Base-by-base conservation (phyloP, 176 grass and related monocot species). In the Avena insularis region DNA sequence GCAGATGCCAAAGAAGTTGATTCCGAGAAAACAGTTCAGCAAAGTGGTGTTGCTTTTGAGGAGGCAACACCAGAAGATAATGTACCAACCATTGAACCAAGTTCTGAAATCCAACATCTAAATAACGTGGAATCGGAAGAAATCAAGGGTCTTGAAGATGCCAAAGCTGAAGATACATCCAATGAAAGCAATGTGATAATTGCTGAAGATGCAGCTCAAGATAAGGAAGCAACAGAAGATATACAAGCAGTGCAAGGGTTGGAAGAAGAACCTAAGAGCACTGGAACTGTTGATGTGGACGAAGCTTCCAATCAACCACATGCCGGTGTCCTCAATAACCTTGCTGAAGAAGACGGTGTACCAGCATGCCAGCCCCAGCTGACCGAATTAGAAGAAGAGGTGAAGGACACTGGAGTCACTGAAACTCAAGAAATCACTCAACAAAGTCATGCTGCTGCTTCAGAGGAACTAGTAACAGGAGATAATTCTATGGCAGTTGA, bases 401-500 rank as follows among this genome's bases (percentile, higher is more conserved):
- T 47, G 2, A 67, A 86, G 78, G 25, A 77, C 27, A 82, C 9
- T 82, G 83, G 81, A 85, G 36, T 19, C 6, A 75, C 49, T 76
- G 78, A 86, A 81, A 73, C 69, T 85, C 33, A 65, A 81, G 77
- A 85, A 75, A 35, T 36, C 31, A 65, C 58, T 59, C 21, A 65
- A 36, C 82, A 85, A 20, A 33, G 67, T 49, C 66, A 84, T 66
- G 76, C 5, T 80, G 69, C 31, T 74, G 49, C 38, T 81, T 85
- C 82, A 40, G 79, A 75, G 35, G 83, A 81, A 50, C 47, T 65
- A 64, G 7, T 78, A 65, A n/a, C 27, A 76, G 83, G 86, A 68
- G 83, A 90, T 58, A 84, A 75, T 82, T 67, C 50, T 40, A 86
- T 11, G 81, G 59, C 1, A 82, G 45, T 46, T 77, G 83, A 90